Conservation (phyloP, 192 early-diverging fungal genomes). For the Chytriomyces sp. region DNA sequence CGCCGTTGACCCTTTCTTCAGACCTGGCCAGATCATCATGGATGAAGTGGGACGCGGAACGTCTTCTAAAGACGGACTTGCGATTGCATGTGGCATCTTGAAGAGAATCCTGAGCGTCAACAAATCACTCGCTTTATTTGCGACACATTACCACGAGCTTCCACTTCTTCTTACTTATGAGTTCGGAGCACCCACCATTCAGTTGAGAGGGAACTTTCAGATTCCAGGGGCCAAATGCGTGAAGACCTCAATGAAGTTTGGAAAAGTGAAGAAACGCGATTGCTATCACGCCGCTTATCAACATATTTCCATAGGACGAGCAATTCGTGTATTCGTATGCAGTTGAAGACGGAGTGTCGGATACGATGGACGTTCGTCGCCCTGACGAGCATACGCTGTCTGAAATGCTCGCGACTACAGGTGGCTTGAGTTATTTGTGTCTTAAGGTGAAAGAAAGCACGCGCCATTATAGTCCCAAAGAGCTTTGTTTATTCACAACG, state of each 20-base stretch:
- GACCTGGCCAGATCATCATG: conserved; percentile 78
- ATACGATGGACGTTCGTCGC: no score
- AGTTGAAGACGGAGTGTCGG: conserved; percentile 66
- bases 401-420: no score
- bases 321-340: conserved; percentile 66
- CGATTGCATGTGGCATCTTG: conserved; percentile 70
- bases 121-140: conserved; percentile 66
- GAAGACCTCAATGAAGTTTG: conserved; percentile 27
- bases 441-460: no score
- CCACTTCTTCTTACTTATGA: conserved; percentile 32
- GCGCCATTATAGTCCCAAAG: no score
- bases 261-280: not conserved
- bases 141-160: conserved; percentile 80
- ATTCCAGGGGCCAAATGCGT: conserved; percentile 7
- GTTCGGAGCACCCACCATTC: not conserved
- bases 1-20: conserved; percentile 49
- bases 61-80: conserved; percentile 70
- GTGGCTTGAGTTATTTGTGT: no score
- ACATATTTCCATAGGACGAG: no score
- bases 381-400: no score
- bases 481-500: no score
- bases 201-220: not conserved
- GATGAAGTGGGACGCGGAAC: conserved; percentile 85
- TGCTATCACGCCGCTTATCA: no score
- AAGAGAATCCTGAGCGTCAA: conserved; percentile 55